phyloP scores from a whole-genome alignment of 371 early-diverging fungal genomes.

The Batkoa obscura region DNA sequence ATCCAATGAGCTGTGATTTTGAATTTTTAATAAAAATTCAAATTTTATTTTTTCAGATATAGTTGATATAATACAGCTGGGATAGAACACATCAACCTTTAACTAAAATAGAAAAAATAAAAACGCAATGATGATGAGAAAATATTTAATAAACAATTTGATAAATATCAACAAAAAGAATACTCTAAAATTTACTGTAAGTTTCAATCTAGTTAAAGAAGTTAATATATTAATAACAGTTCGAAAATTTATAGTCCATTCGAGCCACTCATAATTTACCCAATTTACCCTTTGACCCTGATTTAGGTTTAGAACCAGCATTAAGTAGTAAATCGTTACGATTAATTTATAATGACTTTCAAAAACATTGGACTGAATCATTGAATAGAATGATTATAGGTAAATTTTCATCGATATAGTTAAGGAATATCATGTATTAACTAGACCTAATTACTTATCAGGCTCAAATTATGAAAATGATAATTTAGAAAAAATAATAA shows the following conservation, averaged over 20 bases:
- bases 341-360: background rate
- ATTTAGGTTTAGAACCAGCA: conserved; percentile 1
- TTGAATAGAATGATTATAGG: conserved; percentile 5
- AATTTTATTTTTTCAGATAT: background rate
- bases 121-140: background rate
- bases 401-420: background rate
- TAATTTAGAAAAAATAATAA: background rate
- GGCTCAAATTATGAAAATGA: background rate
- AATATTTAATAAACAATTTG: background rate
- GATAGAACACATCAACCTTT: background rate
- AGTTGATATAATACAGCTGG: background rate
- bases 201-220: background rate
- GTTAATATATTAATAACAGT: background rate
- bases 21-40: background rate
- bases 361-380: conserved; percentile 4
- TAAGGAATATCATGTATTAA: no score
- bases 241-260: background rate
- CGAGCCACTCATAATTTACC: background rate
- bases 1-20: no score
- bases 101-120: background rate
- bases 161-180: background rate
- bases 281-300: background rate
- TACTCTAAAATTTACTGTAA: background rate
- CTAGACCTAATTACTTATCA: background rate
- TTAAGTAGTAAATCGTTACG: background rate